Percentiles rank a stretch among this genome's conserved stretches.
Evolutionary conservation across 805 yeast species (phyloP).

Genomic region (Cyberlindnera mycetangii): DNA sequence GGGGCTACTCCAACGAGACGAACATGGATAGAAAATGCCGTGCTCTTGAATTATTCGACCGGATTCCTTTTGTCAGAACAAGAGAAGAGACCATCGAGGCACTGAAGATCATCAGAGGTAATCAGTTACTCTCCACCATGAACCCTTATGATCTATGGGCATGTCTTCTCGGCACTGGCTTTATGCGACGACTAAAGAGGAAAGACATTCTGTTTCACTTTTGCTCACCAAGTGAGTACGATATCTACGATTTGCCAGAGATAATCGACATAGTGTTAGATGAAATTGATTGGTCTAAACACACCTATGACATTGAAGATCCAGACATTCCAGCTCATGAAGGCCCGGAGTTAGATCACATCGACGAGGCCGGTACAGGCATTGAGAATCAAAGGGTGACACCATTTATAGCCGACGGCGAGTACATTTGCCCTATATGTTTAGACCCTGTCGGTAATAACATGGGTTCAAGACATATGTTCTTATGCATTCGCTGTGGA

Average conservation of each 20-base stretch:
- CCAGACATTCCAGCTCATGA: neutral
- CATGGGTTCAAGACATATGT: neutral
- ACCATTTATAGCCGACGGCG: neutral
- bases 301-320: neutral
- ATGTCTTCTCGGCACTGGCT: neutral
- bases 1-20: neutral
- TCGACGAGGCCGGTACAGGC: neutral
- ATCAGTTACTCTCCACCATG: neutral
- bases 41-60: neutral
- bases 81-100: neutral
- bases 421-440: neutral
- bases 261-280: neutral
- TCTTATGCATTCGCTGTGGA: neutral
- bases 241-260: neutral
- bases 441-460: neutral
- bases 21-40: neutral
- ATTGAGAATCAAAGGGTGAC: neutral
- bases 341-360: neutral
- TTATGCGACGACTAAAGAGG: neutral
- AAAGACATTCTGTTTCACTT: neutral
- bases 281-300: neutral
- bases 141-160: neutral
- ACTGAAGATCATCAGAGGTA: neutral
- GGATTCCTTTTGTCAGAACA: neutral
- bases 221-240: neutral